Evolutionary conservation across 2,329 filamentous ascomycete species (phyloP), one percentile per base, ranked within the genome.

Genomic region (Pseudopyrenochaeta lycopersici): DNA sequence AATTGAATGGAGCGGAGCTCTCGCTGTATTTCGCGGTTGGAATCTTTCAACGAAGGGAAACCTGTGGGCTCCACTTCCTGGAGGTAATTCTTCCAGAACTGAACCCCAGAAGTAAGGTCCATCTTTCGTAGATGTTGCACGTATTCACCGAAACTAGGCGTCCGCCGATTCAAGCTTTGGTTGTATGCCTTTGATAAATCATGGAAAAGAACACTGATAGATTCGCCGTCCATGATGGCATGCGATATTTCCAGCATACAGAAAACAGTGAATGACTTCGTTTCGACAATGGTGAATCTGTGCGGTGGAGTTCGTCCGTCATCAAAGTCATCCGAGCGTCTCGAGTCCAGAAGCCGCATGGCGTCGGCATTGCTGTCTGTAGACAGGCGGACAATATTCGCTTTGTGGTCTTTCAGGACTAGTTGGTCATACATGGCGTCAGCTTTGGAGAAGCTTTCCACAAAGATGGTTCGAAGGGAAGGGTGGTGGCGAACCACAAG

Each of bases 171-270:
- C 12, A 46, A 32, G 9, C 58, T 12, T 63, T 64, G 0, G 77
- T 70, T 63, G 46, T 82, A 82, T 2, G 77, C 78, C 4, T 71
- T 50, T n/a, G 67, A 67, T 18, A 81, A 49, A 44, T 82, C 79
- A 2, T 73, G 72, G 5, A 79, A 55, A 4, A 82, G 71, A 23
- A 81, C 74, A 1, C 76, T 75, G 46, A 81, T 77, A 0, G 80
- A 82, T 30, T 69, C 70, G 2, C 79, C 81, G 64, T 83, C 81
- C 69, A 79, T 79, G 14, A 79, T 73, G 15, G 76, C 77, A 53
- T 82, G 80, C 54, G 76, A 81, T 9, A 82, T 65, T 42, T 82
- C 79, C 17, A 82, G 64, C 20, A 76, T 75, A 47, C 75, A 78
- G 43, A 77, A 77, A 0, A 80, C 42, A 38, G 64, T 66, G 12